phyloP scores from a whole-genome alignment of 2,329 filamentous ascomycete species.

The Hymenoscyphus repandus region DNA sequence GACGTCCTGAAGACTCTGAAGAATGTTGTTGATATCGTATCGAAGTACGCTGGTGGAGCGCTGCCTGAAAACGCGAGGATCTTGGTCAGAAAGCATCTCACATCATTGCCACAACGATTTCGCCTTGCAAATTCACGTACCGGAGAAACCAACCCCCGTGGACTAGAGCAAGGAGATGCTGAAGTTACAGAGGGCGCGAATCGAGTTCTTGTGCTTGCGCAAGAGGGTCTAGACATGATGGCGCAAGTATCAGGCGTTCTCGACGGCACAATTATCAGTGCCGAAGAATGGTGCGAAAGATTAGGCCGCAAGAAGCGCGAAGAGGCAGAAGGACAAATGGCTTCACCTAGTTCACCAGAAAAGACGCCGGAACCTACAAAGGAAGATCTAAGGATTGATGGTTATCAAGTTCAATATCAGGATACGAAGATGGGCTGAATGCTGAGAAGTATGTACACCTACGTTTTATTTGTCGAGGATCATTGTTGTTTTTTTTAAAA shows the following conservation, averaged over 20 bases:
- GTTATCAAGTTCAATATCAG: conserved; percentile 7
- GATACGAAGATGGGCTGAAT: conserved; percentile 21
- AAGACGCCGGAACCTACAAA: conserved; percentile 6
- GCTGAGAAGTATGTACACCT: background rate
- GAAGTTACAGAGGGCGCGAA: conserved; percentile 57
- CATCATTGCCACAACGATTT: conserved; percentile 79
- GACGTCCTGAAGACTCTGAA: conserved; percentile 77
- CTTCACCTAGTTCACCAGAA: conserved; percentile 8
- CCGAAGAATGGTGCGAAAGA: conserved; percentile 84
- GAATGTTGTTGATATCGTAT: conserved; percentile 77
- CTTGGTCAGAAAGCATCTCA: conserved; percentile 78
- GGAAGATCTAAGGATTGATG: conserved; percentile 3
- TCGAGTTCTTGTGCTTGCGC: conserved; percentile 77
- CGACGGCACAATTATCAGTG: conserved; percentile 82
- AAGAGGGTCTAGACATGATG: conserved; percentile 92
- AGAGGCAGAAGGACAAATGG: conserved; percentile 19
- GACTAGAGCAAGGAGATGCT: conserved; percentile 37
- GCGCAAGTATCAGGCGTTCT: conserved; percentile 82
- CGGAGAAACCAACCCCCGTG: conserved; percentile 28
- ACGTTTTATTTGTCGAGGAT: too few relatives aligned
- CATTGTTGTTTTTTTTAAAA: too few relatives aligned
- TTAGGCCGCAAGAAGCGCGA: conserved; percentile 47
- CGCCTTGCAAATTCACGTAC: conserved; percentile 57
- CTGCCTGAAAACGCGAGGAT: conserved; percentile 82
- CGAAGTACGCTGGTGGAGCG: conserved; percentile 84